Base-by-base conservation (phyloP, 2,329 filamentous ascomycete genomes). In the Pezicula radicicola region DNA sequence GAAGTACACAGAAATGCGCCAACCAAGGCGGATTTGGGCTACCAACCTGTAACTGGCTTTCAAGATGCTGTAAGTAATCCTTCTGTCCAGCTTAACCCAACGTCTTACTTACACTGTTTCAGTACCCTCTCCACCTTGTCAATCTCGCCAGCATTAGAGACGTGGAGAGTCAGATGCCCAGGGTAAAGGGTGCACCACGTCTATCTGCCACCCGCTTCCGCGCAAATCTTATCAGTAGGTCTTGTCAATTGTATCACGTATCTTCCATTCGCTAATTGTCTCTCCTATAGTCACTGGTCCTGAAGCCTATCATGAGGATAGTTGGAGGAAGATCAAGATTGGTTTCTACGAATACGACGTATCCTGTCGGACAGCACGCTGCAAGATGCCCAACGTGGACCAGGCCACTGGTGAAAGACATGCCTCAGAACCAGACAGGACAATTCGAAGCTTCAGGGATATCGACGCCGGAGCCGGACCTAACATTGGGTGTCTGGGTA, bases 331-430 rank as follows among this genome's bases (percentile, higher is more conserved):
- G 27, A 75, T 89, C 59, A 77, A 73, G 7, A 73, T 73, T 6
- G 69, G 68, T 2, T 72, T 73, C 13, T 80, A 78, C 51, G 74
- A 83, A 6, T 82, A 84, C 55, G 74, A 80, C 54, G 75, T 84
- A 16, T 80, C 83, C 0, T 86, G 84, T 60, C 80, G 85, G 28
- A 88, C 85, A 1, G 81, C 84, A 1, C 77, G 87, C 50, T 90
- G 87, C 70, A 87, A 84, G 60, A 67, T 91, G 59, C 86, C 86
- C 18, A 90, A 90, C 59, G 83, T 89, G 1, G 77, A 89, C 64
- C 85, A 78, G 48, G 46, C 52, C n/a, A 66, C 60, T 2, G 65
- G 63, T 12, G 62, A 63, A 15, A 52, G 56, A 45, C 63, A 67
- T 46, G 45, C 60, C 16, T 56, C 83, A 74, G 6, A 87, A 79